Conservation (phyloP, 441 rosid species). For the Jatropha podagrica region DNA sequence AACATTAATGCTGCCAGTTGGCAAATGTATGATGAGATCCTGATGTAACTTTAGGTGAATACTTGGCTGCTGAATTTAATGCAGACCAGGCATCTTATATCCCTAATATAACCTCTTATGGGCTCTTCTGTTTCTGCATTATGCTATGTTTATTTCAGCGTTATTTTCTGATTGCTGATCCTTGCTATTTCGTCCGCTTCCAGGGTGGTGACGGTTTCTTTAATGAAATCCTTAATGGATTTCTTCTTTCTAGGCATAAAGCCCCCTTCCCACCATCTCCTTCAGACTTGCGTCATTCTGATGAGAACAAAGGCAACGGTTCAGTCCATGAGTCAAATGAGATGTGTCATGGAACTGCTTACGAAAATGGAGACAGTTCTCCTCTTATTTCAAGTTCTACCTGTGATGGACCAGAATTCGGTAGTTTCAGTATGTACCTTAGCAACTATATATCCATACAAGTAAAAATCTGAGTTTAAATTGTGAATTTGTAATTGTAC, state of each 20-base stretch:
- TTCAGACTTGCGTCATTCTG: slow-evolving; percentile 47
- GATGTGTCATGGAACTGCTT: slow-evolving; percentile 37
- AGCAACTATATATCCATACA: slow-evolving; percentile 22
- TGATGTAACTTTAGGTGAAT: neutral
- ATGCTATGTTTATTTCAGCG: neutral
- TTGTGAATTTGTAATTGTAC: slow-evolving; percentile 5
- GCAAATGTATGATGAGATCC: neutral
- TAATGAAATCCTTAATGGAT: slow-evolving; percentile 86
- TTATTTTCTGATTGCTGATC: slow-evolving; percentile 13
- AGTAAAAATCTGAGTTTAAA: slow-evolving; percentile 26
- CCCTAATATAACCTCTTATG: neutral
- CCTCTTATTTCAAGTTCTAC: slow-evolving; percentile 49
- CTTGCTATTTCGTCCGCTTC: slow-evolving; percentile 23
- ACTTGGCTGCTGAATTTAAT: slow-evolving; percentile 11
- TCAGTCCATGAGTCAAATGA: slow-evolving; percentile 36
- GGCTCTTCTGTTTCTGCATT: slow-evolving; percentile 6
- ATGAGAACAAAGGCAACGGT: slow-evolving; percentile 37
- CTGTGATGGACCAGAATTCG: slow-evolving; percentile 31
- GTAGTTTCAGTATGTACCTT: slow-evolving; percentile 42
- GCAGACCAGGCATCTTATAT: slow-evolving; percentile 1
- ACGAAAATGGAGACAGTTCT: slow-evolving; percentile 43
- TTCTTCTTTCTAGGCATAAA: slow-evolving; percentile 76
- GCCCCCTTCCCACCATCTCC: slow-evolving; percentile 84
- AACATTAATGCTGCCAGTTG: neutral
- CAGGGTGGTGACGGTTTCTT: slow-evolving; percentile 99